Evolutionary conservation across 2,329 filamentous ascomycete genomes (phyloP), one percentile per base, ranked within the genome.

Genomic region (Xylaria sp.): DNA sequence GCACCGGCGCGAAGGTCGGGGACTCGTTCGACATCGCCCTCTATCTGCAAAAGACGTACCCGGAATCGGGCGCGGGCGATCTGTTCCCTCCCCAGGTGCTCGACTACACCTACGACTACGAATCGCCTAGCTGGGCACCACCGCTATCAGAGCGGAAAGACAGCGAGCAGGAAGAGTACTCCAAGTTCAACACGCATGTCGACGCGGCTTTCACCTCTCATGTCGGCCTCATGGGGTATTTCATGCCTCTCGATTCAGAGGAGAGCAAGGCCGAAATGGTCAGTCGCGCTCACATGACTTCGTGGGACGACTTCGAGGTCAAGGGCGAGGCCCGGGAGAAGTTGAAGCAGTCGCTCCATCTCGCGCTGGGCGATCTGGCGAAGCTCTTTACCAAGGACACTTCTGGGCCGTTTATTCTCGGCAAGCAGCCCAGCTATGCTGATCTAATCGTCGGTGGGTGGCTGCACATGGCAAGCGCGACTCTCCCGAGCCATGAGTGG

Each of bases 1-100:
- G 68, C 17, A 81, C 79, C 0, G 69, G 68, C 4, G 60, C 73
- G 0, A 52, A 77, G 0, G 57, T 89, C 2, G 87, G 87, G 4
- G 87, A 90, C 74, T 85, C 86, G 2, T 87, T 88, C 68, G 87
- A 89, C 54, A 90, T 90, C 62, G 87, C 87, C 6, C 73, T 81
- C 25, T 84, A 88, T 67, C 77, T 90, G 1, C 80, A 89, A 23
- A 73, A 79, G 1, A 77, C 71, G 0, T 87, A 84, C 56, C 83
- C 85, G 3, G 29, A 11, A 11, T 33, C 46, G 10, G 47, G 47
- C 0, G 59, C 72, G 29, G 71, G 78, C 0, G 80, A 80, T 1
- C 75, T 70, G 46, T 76, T 89, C 2, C 84, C 88, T 66, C 81
- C 81, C 0, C 48, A 73, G 0, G 46, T 49, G 10, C 75, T 62